Percentiles rank a stretch among this genome's conserved stretches.
These are phyloP conservation scores for Lasiodiplodia gonubiensis DNA, from an alignment of 2,329 filamentous ascomycete genomes.

Conservation along the genomic window DNA sequence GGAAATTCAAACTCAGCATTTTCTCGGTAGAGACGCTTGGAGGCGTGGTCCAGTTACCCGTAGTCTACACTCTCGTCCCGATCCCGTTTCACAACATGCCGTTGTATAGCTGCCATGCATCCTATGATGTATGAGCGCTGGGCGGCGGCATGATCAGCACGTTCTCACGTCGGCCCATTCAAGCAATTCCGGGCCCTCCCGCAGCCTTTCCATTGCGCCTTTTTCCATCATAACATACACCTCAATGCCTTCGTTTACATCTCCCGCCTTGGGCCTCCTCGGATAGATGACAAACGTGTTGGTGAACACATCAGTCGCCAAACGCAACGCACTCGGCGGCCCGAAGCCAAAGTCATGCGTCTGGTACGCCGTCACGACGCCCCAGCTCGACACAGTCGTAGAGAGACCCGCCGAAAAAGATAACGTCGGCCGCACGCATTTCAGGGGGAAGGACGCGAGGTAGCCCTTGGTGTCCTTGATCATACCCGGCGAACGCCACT, in stretches of 20 bases:
- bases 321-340: constrained; percentile 31
- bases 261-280: constrained; percentile 27
- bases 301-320: constrained; percentile 32
- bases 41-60: too few species aligned
- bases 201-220: constrained; percentile 30
- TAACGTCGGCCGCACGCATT: constrained; percentile 31
- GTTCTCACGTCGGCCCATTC: constrained; percentile 28
- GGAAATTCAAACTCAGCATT: too few species aligned
- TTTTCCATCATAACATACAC: constrained; percentile 31
- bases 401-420: constrained; percentile 35
- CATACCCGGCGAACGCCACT: constrained; percentile 32
- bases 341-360: constrained; percentile 43
- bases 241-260: constrained; percentile 34
- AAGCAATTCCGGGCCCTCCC: constrained; percentile 33
- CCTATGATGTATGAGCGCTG: too few species aligned
- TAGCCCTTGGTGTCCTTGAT: constrained; percentile 34
- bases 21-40: too few species aligned
- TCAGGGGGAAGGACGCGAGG: constrained; percentile 33
- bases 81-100: too few species aligned
- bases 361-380: constrained; percentile 34
- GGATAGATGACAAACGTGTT: constrained; percentile 33
- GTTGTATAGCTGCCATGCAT: too few species aligned
- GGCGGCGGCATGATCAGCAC: too few species aligned
- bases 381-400: constrained; percentile 38
- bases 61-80: too few species aligned